Conservation (phyloP, 2,329 filamentous ascomycete species). For the Colletotrichum sp. region DNA sequence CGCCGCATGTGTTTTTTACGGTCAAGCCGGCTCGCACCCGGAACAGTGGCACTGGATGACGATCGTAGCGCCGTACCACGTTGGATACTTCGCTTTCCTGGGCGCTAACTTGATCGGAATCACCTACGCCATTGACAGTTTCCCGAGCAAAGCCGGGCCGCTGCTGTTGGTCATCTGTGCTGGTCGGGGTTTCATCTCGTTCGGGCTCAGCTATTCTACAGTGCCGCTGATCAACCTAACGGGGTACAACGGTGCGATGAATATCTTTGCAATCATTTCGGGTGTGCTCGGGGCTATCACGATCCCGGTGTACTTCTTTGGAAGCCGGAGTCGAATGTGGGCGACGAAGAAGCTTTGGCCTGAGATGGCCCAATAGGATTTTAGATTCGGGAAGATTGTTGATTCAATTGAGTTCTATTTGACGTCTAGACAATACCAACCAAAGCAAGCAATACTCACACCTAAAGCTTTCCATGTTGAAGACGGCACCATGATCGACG, state of each 20-base stretch:
- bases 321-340: not conserved
- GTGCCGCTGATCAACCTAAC: conserved; percentile 22
- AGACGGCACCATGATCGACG: not conserved
- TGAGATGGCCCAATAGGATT: not conserved
- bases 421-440: too few species aligned
- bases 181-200: conserved; percentile 28
- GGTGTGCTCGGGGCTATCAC: conserved; percentile 15
- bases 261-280: conserved; percentile 24
- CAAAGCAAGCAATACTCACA: too few species aligned
- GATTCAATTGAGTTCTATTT: not conserved
- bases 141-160: conserved; percentile 31
- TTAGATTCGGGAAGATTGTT: not conserved
- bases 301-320: not conserved
- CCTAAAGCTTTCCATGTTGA: not conserved
- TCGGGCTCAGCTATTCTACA: conserved; percentile 28
- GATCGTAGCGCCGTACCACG: conserved; percentile 22
- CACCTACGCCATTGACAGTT: conserved; percentile 30
- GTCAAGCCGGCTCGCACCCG: conserved; percentile 37
- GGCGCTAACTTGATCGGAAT: conserved; percentile 30
- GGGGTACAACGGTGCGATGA: conserved; percentile 26
- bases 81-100: conserved; percentile 28
- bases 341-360: conserved; percentile 3
- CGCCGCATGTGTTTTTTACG: conserved; percentile 41
- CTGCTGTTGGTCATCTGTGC: conserved; percentile 28
- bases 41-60: conserved; percentile 26